Base-by-base conservation (phyloP, 1,139 yeast genomes). In the Hansenula lynferdii region DNA sequence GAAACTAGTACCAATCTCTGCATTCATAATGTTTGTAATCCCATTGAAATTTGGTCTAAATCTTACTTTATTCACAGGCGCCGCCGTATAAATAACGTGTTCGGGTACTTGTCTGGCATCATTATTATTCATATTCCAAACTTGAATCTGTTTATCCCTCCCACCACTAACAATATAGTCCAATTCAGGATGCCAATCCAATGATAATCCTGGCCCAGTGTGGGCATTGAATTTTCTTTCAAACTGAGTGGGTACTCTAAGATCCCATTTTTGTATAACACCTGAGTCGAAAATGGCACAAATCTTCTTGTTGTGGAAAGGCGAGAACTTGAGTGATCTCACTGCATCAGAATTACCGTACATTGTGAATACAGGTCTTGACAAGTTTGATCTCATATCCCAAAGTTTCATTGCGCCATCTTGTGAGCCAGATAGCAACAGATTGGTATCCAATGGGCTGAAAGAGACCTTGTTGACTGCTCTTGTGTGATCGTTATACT, bases 151-250 rank as follows among this genome's bases (percentile, higher is more conserved):
- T 46, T 79, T 85, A 61, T 92, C 99, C 50, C 97, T 70, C 10
- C 98, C 98, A 16, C 97, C 97, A 11, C 96, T 86, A 2, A 83
- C 81, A 15, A 92, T 76, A 51, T 81, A 85, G 48, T 89, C 96
- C 30, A 73, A 63, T 36, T 80, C 83, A 0, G 95, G 95, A 54
- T 90, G 96, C 78, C 96, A 89, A 54, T 86, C 89, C 9, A 92
- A 62, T 2, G 95, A 78, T 17, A 90, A 67, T 0, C 96, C 97
- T 1, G 96, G 95, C 0, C 96, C 96, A 2, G 92, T 76, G 57
- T 92, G 98, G 4, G 96, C 94, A 52, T 84, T 86, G 60, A 94
- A 74, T 44, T 84, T 79, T 36, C 80, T 67, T 49, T 89, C 97
- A 19, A 76, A 75, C 31, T 71, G 70, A 14, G 61, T 51, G 9